phyloP scores from a whole-genome alignment of 2,329 filamentous ascomycete species.

The Colletotrichum echinochloae region DNA sequence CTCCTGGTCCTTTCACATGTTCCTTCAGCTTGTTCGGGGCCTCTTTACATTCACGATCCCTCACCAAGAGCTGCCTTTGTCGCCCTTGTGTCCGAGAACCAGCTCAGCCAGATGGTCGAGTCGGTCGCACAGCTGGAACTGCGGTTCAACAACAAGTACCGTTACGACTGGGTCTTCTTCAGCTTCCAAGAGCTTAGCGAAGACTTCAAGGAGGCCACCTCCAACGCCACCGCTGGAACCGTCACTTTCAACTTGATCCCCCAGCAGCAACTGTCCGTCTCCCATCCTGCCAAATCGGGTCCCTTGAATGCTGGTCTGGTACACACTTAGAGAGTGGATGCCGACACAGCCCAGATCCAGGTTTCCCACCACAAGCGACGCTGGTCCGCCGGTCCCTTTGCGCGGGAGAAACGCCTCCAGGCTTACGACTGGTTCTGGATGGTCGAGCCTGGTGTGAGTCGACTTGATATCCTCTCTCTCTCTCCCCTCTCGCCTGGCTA shows the following conservation, averaged over 20 bases:
- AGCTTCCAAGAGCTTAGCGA: conserved; percentile 83
- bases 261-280: conserved; percentile 80
- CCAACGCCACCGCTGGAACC: conserved; percentile 76
- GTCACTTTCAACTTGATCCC: conserved; percentile 80
- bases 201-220: conserved; percentile 78
- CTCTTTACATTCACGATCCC: conserved; percentile 15
- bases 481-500: conserved; percentile 4
- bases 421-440: conserved; percentile 71
- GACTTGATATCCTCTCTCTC: conserved; percentile 1
- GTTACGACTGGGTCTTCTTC: conserved; percentile 91
- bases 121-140: conserved; percentile 73
- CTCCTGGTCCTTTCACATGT: neutral
- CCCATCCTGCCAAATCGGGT: conserved; percentile 77
- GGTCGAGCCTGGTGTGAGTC: conserved; percentile 69
- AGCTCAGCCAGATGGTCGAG: conserved; percentile 74
- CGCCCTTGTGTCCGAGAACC: conserved; percentile 78
- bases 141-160: conserved; percentile 81
- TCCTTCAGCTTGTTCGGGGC: conserved; percentile 7
- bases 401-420: conserved; percentile 78
- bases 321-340: conserved; percentile 74
- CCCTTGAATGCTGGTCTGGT: conserved; percentile 74
- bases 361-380: conserved; percentile 81
- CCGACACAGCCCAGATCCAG: conserved; percentile 67
- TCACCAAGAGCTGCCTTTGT: conserved; percentile 62
- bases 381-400: conserved; percentile 88